Percentiles rank a stretch among this genome's conserved stretches.
These are phyloP conservation scores for Desmodesmus armatus DNA, from an alignment of 139 green algal species.

Conservation along the genomic window DNA sequence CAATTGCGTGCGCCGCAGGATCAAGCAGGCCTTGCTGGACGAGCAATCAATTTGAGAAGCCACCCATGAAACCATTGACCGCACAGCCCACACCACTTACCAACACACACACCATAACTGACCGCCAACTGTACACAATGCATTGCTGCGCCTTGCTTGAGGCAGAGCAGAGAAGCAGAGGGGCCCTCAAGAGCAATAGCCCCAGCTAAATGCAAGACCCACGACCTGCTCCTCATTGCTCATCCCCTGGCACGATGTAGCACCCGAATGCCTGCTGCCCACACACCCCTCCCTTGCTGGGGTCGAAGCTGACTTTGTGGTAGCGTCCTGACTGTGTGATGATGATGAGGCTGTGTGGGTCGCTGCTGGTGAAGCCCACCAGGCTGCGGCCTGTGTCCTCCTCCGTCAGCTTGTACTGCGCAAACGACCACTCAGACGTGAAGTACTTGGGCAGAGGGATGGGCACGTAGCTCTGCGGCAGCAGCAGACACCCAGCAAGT, in stretches of 20 bases:
- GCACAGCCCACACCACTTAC: too few relatives aligned
- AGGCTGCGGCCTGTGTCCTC: slow-evolving; percentile 20
- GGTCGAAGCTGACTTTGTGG: slow-evolving; percentile 77
- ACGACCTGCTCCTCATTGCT: too few relatives aligned
- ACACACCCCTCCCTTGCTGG: slow-evolving; percentile 66
- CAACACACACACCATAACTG: too few relatives aligned
- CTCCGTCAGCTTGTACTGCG: slow-evolving; percentile 77
- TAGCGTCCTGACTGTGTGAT: slow-evolving; percentile 60
- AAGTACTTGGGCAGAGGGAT: slow-evolving; percentile 88
- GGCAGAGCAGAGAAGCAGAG: too few relatives aligned
- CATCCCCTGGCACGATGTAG: slow-evolving; percentile 9
- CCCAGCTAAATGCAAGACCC: too few relatives aligned
- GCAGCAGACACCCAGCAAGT: not conserved
- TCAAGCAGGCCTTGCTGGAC: too few relatives aligned
- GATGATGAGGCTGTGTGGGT: slow-evolving; percentile 57
- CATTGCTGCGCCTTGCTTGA: too few relatives aligned
- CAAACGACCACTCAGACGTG: slow-evolving; percentile 88
- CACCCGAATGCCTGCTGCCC: slow-evolving; percentile 37
- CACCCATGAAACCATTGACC: too few relatives aligned
- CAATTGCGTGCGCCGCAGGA: too few relatives aligned
- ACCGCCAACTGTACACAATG: too few relatives aligned
- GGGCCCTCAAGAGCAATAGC: too few relatives aligned
- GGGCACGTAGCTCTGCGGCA: slow-evolving; percentile 63
- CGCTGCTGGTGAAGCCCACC: slow-evolving; percentile 32
- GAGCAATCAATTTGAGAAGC: too few relatives aligned